Base-by-base conservation (phyloP, 805 yeast species). In the Nakazawaea populi region DNA sequence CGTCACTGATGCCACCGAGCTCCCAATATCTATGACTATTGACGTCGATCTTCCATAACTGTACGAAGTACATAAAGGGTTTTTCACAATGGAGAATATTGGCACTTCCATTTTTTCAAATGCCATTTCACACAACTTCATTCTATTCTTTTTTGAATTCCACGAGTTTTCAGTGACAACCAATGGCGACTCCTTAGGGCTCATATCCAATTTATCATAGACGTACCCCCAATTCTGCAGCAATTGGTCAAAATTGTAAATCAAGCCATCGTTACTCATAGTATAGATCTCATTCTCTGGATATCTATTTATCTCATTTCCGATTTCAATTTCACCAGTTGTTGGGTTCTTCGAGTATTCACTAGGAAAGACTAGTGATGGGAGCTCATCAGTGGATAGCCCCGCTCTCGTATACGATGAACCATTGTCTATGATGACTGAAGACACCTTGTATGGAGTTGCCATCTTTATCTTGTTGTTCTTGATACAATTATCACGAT, bases 1-100 rank as follows among this genome's bases (percentile, higher is more conserved):
- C 0, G 94, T 85, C 8, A 89, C 87, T 34, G 83, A 75, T 14
- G 85, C 75, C 4, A 80, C 77, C 4, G 85, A 73, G 8, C 87
- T 74, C 2, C 96, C 97, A 43, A 90, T 67, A 63, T 91, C 96
- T 29, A 90, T 76, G 7, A 90, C 88, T 52, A 91, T 72, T 5
- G 92, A 89, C 9, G 86, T 83, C 29, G 87, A 77, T 60, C 83
- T 82, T 1, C 95, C 92, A 56, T 83, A 73, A n/a, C 90, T 84
- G 62, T 86, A 85, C 4, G 88, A 78, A 45, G 83, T 83, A 36
- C 92, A 87, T 49, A 91, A 68, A 6, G 96, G 96, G 38, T 83
- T 79, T 62, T 87, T 84, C 27, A 87, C 78, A 42, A 90, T 69
- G 29, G 89, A 83, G 59, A 91, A 81, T 7, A 86, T 76, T 0